phyloP scores from a whole-genome alignment of 1,284 basidiomycete genomes.

The Trichosporon asahii region DNA sequence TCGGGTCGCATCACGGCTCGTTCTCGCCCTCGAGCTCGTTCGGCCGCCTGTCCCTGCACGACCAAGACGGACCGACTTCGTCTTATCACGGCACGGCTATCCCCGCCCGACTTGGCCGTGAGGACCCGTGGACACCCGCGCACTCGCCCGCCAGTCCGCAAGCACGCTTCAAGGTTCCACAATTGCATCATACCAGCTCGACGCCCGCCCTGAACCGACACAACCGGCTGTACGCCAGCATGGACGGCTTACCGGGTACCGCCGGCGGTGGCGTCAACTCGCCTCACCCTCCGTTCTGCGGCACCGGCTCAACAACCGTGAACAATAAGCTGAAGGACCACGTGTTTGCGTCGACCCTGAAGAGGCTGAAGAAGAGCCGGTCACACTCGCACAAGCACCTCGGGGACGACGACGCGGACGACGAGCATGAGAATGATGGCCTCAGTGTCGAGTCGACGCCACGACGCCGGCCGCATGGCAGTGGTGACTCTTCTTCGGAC shows the following conservation, averaged over 20 bases:
- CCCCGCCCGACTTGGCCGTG: slow-evolving; percentile 28
- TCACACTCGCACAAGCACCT: slow-evolving; percentile 21
- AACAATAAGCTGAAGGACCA: slow-evolving; percentile 90
- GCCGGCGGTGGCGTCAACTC: slow-evolving; percentile 18
- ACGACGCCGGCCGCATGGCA: neutral
- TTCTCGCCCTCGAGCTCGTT: slow-evolving; percentile 40
- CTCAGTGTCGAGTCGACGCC: slow-evolving; percentile 7
- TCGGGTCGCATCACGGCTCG: slow-evolving; percentile 16
- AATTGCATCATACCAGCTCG: slow-evolving; percentile 46
- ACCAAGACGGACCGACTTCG: slow-evolving; percentile 26
- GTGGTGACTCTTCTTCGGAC: neutral
- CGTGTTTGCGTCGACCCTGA: slow-evolving; percentile 80
- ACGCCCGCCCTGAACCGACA: slow-evolving; percentile 33
- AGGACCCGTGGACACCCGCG: slow-evolving; percentile 43
- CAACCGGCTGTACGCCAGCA: slow-evolving; percentile 21
- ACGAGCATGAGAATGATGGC: slow-evolving; percentile 37
- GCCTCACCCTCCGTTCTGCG: slow-evolving; percentile 62
- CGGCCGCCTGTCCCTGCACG: slow-evolving; percentile 29
- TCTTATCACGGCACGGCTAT: slow-evolving; percentile 24
- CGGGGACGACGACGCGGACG: slow-evolving; percentile 42
- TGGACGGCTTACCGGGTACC: slow-evolving; percentile 14
- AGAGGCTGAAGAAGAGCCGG: slow-evolving; percentile 53
- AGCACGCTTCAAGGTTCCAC: neutral
- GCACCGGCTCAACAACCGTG: slow-evolving; percentile 83
- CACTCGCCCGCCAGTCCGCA: slow-evolving; percentile 37